Conservation (phyloP, 805 yeast species). For the Scheffersomyces lignosus region DNA sequence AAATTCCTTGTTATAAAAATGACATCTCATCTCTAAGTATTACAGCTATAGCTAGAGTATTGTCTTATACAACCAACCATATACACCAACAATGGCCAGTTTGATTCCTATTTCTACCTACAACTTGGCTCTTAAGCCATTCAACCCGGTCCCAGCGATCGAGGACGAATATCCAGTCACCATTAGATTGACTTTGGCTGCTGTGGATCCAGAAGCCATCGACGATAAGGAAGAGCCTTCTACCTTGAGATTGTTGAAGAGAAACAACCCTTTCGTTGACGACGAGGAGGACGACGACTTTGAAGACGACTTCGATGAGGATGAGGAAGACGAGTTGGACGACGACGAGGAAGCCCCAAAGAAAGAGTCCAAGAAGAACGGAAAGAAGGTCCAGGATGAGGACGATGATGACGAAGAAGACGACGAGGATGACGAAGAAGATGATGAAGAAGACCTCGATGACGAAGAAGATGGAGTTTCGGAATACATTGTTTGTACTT, state of each 20-base stretch:
- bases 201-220: slow-evolving; percentile 85
- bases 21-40: no score
- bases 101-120: slow-evolving; percentile 84
- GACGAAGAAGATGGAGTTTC: slow-evolving; percentile 75
- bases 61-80: no score
- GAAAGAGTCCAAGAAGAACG: slow-evolving; percentile 24
- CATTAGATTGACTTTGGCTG: slow-evolving; percentile 90
- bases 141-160: slow-evolving; percentile 82
- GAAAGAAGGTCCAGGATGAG: slow-evolving; percentile 32
- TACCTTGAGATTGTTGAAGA: slow-evolving; percentile 85
- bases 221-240: slow-evolving; percentile 84
- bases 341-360: slow-evolving; percentile 45
- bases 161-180: slow-evolving; percentile 86
- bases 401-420: slow-evolving; percentile 54
- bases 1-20: no score
- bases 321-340: slow-evolving; percentile 45
- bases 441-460: slow-evolving; percentile 56
- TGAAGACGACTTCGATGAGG: slow-evolving; percentile 45
- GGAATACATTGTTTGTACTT: slow-evolving; percentile 84
- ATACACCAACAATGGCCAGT: slow-evolving; percentile 74
- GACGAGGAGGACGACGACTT: slow-evolving; percentile 47
- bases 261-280: slow-evolving; percentile 45
- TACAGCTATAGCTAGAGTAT: no score
- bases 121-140: slow-evolving; percentile 84
- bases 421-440: slow-evolving; percentile 49